Conservation (phyloP, 331 rosid genomes). For the Acacia pycnantha region DNA sequence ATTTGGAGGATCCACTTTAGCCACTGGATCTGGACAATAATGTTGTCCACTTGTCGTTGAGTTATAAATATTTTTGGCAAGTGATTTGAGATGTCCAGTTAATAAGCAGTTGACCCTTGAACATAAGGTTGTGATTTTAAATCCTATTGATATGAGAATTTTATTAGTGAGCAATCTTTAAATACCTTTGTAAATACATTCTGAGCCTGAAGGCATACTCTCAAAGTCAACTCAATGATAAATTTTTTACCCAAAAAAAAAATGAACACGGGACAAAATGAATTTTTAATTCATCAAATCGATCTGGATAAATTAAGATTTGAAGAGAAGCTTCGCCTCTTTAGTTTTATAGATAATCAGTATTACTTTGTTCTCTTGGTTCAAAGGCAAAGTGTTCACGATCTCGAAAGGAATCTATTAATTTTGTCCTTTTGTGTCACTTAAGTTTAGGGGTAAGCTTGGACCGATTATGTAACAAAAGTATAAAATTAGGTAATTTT, state of each 20-base stretch:
- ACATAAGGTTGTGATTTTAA: no score
- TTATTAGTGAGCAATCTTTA: no score
- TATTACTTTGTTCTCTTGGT: background rate
- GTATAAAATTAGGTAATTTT: no score
- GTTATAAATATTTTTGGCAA: no score
- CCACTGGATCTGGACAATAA: no score
- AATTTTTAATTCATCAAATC: background rate
- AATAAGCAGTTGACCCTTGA: no score
- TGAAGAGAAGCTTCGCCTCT: background rate
- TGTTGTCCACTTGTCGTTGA: no score
- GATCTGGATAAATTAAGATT: background rate
- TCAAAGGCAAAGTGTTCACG: background rate
- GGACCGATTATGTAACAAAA: background rate
- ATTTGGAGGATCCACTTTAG: background rate
- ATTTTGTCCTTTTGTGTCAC: background rate
- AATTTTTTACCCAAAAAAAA: no score
- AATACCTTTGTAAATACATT: no score
- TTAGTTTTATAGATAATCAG: background rate
- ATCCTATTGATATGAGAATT: no score
- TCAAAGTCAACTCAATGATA: no score
- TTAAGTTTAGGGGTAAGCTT: background rate
- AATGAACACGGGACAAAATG: background rate
- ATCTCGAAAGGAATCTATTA: background rate
- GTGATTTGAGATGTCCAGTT: no score
- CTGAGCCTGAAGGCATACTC: accelerated